Percentiles rank a stretch among this genome's conserved stretches.
These are phyloP conservation scores for Singerocomus rubriflavus DNA, from an alignment of 1,284 basidiomycete species.

Conservation along the genomic window DNA sequence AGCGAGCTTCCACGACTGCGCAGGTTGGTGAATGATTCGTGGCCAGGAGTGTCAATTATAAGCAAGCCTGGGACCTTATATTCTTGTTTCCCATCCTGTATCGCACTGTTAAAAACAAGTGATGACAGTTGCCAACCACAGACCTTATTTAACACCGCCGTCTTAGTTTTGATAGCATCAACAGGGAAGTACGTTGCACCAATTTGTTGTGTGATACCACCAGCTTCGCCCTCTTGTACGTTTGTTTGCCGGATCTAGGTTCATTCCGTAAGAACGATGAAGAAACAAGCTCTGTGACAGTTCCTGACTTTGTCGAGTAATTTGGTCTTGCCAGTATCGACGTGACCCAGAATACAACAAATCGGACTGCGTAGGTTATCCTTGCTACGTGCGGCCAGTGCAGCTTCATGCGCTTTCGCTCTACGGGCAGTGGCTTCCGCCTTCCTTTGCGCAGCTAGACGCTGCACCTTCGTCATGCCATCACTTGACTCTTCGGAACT, in stretches of 20 bases:
- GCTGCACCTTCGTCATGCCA: slow-evolving; percentile 61
- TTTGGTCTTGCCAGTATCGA: slow-evolving; percentile 99
- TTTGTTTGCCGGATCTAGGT: slow-evolving; percentile 97
- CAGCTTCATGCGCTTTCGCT: slow-evolving; percentile 81
- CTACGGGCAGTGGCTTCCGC: slow-evolving; percentile 81
- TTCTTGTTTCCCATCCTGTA: slow-evolving; percentile 76
- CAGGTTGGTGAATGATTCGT: slow-evolving; percentile 99
- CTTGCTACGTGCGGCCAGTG: slow-evolving; percentile 83
- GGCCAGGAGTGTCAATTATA: slow-evolving; percentile 97
- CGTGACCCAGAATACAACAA: slow-evolving; percentile 99
- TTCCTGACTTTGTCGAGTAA: slow-evolving; percentile 85
- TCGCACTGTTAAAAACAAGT: slow-evolving; percentile 5
- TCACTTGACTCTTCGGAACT: slow-evolving; percentile 51
- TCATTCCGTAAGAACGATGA: slow-evolving; percentile 11
- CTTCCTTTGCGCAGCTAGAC: slow-evolving; percentile 74
- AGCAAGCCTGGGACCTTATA: slow-evolving; percentile 98
- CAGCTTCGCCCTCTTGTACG: slow-evolving; percentile 99
- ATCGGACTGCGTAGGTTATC: slow-evolving; percentile 95
- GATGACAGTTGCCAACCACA: slow-evolving; percentile 14
- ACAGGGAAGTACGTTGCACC: slow-evolving; percentile 99
- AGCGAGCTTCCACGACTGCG: slow-evolving; percentile 95
- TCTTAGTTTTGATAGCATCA: slow-evolving; percentile 94
- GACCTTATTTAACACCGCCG: slow-evolving; percentile 85
- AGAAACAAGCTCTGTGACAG: not conserved
- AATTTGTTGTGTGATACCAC: slow-evolving; percentile 99